A percentile compares a stretch with the other conserved stretches of the same genome.
These are phyloP conservation scores for Lignosus rhinocerotis DNA, from an alignment of 1,284 basidiomycete species.

Conservation along the genomic window DNA sequence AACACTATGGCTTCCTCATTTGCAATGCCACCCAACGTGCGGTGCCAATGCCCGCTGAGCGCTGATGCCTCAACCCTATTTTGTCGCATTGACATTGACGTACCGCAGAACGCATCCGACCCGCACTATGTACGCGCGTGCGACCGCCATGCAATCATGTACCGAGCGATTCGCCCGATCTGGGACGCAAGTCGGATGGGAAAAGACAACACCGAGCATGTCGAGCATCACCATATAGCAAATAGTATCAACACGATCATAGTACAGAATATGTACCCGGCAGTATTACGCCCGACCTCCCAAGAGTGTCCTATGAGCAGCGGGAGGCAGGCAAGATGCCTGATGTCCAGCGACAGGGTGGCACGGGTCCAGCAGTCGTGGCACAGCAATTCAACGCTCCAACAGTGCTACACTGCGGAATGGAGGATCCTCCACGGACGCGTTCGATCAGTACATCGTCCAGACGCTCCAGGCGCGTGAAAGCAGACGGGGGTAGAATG, in stretches of 20 bases:
- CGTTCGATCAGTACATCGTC: constrained; percentile 7
- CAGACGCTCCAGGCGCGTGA: constrained; percentile 16
- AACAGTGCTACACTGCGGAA: constrained; percentile 4
- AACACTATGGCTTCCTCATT: constrained; percentile 20
- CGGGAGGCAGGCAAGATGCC: not conserved
- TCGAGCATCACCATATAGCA: constrained; percentile 19
- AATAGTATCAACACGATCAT: constrained; percentile 19
- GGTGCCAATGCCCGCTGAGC: not conserved
- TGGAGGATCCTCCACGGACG: constrained; percentile 12
- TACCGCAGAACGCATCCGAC: not conserved
- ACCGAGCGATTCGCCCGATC: constrained; percentile 3
- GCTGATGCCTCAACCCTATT: constrained; percentile 11
- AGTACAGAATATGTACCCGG: constrained; percentile 23
- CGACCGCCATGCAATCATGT: not conserved
- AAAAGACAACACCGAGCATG: not conserved
- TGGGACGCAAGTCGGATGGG: not conserved
- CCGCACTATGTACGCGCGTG: not conserved
- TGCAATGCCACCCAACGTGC: not conserved
- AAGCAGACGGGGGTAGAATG: not conserved
- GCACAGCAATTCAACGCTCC: constrained; percentile 4
- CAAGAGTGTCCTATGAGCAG: constrained; percentile 9
- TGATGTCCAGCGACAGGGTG: constrained; percentile 9
- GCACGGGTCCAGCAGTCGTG: constrained; percentile 1
- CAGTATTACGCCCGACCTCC: not conserved
- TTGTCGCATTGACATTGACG: constrained; percentile 2